Evolutionary conservation across 352 stramenopile species (phyloP).

Genomic region (Globisporangium ultimum): DNA sequence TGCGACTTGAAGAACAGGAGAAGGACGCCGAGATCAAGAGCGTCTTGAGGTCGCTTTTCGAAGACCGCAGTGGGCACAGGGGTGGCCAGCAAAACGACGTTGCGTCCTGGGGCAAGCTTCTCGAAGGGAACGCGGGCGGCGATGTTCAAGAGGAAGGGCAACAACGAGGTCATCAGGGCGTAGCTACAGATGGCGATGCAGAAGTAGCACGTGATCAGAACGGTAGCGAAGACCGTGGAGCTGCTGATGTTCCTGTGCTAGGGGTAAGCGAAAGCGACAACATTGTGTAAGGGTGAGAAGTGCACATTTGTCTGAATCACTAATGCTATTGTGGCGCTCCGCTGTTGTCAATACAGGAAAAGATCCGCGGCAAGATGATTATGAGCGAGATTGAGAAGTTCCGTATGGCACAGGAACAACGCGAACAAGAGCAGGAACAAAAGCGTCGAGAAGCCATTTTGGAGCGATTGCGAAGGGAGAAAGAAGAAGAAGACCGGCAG

Average conservation of each 20-base stretch:
- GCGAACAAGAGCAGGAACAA: slow-evolving; percentile 29
- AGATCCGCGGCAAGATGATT: slow-evolving; percentile 37
- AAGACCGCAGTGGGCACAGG: slow-evolving; percentile 28
- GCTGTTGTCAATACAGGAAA: slow-evolving; percentile 9
- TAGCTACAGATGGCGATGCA: not conserved
- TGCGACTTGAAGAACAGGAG: slow-evolving; percentile 20
- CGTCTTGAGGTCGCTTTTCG: slow-evolving; percentile 23
- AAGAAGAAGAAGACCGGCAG: slow-evolving; percentile 21
- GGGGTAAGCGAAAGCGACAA: slow-evolving; percentile 8
- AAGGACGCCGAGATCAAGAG: slow-evolving; percentile 21
- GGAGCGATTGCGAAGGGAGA: slow-evolving; percentile 22
- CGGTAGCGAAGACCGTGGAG: not conserved
- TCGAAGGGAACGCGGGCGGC: slow-evolving; percentile 11
- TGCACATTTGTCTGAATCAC: not conserved
- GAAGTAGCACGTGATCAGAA: not conserved
- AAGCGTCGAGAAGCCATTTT: slow-evolving; percentile 27
- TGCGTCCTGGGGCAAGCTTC: slow-evolving; percentile 27
- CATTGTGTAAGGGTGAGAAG: too few species aligned
- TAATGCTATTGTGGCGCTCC: not conserved
- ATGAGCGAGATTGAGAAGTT: slow-evolving; percentile 47
- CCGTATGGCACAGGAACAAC: slow-evolving; percentile 35
- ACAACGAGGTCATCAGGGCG: not conserved
- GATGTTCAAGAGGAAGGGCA: not conserved
- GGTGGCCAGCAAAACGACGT: slow-evolving; percentile 35
- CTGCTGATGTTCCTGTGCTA: slow-evolving; percentile 5